These are phyloP conservation scores for Dipteronia sinensis DNA, from an alignment of 345 rosid genomes.

Conservation along the genomic window DNA sequence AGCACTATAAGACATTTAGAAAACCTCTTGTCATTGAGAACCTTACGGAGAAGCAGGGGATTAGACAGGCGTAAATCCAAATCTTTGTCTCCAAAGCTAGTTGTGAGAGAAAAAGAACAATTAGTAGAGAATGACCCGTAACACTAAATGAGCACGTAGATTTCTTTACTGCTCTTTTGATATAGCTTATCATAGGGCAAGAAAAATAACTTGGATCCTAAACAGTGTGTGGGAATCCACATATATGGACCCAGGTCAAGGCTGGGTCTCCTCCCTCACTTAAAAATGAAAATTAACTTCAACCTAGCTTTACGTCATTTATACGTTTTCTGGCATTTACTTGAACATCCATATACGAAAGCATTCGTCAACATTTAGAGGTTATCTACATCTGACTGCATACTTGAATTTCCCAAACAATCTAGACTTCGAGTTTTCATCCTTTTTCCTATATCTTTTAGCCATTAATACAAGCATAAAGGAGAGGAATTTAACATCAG, in stretches of 20 bases:
- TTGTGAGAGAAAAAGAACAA: slow-evolving; percentile 16
- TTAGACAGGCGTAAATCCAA: slow-evolving; percentile 85
- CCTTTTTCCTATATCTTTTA: slow-evolving; percentile 11
- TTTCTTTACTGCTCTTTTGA: neutral
- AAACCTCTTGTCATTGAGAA: slow-evolving; percentile 85
- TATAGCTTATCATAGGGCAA: slow-evolving; percentile 19
- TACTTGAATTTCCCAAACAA: neutral
- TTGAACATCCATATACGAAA: slow-evolving; percentile 1
- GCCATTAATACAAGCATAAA: slow-evolving; percentile 11
- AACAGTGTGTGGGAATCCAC: slow-evolving; percentile 3
- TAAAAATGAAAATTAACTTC: slow-evolving; percentile 1
- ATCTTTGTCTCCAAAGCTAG: slow-evolving; percentile 91
- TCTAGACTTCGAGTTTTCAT: slow-evolving; percentile 13
- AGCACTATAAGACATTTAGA: slow-evolving; percentile 69
- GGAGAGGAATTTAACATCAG: slow-evolving; percentile 10
- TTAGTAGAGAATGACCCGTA: slow-evolving; percentile 3
- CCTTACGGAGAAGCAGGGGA: slow-evolving; percentile 78
- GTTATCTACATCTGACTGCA: neutral
- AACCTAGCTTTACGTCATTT: neutral
- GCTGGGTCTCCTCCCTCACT: neutral
- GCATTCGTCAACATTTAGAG: neutral
- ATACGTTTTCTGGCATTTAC: neutral
- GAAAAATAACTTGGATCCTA: slow-evolving; percentile 16
- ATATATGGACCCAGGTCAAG: slow-evolving; percentile 10
- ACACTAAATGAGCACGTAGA: neutral